Conservation (phyloP, 306 rosid genomes). For the Phaseolus lunatus region DNA sequence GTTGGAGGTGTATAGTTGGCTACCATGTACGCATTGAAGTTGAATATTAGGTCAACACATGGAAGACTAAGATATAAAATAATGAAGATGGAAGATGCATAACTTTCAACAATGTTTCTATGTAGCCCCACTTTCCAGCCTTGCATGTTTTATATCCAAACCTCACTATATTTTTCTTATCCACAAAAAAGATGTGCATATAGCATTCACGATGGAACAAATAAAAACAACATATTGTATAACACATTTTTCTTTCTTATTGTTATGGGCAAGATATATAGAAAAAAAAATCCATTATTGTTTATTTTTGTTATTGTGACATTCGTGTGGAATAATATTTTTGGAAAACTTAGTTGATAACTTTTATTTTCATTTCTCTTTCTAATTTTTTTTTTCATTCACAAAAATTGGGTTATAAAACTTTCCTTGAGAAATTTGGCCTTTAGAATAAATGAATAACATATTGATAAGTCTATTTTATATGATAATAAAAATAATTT, state of each 20-base stretch:
- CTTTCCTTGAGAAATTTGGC: too few relatives aligned
- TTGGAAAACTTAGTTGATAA: too few relatives aligned
- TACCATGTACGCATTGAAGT: constrained; percentile 13
- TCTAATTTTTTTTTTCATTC: too few relatives aligned
- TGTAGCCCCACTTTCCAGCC: constrained; percentile 2
- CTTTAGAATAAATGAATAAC: too few relatives aligned
- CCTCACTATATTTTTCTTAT: background rate
- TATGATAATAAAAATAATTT: too few relatives aligned
- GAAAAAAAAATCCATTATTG: too few relatives aligned
- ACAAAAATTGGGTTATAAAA: too few relatives aligned
- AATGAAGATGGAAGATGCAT: background rate
- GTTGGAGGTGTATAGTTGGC: constrained; percentile 15
- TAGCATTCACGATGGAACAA: background rate
- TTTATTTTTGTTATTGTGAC: too few relatives aligned
- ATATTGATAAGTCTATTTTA: too few relatives aligned
- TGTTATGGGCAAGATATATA: too few relatives aligned
- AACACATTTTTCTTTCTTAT: background rate
- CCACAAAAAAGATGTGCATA: background rate
- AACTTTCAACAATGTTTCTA: background rate
- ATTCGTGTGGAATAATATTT: too few relatives aligned
- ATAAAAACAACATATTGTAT: background rate
- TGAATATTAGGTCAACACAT: constrained; percentile 6
- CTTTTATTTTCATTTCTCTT: too few relatives aligned
- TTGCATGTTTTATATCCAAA: background rate
- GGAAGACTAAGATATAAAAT: background rate